Percentiles rank a stretch among this genome's conserved stretches.
Evolutionary conservation across 2,329 filamentous ascomycete species (phyloP).

Genomic region (Paraconiothyrium brasiliense): DNA sequence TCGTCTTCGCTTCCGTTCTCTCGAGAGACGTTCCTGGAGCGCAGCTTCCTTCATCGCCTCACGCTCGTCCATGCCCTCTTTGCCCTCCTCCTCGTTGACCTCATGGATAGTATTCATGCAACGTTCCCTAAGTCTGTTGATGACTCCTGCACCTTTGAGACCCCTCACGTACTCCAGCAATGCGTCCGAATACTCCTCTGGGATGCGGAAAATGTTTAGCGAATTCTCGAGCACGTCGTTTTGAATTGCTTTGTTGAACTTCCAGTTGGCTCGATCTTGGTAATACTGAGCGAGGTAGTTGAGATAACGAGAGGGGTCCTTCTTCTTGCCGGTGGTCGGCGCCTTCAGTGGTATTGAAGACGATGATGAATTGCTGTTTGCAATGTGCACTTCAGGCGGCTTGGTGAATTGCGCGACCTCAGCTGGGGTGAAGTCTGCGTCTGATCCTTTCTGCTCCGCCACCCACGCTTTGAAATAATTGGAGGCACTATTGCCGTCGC

Average conservation of each 20-base stretch:
- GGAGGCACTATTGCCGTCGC: conserved; percentile 65
- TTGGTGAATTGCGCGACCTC: conserved; percentile 39
- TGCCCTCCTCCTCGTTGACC: conserved; percentile 54
- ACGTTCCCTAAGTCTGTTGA: conserved; percentile 70
- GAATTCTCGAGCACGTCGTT: conserved; percentile 84
- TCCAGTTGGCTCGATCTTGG: conserved; percentile 77
- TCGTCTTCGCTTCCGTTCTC: conserved; percentile 42
- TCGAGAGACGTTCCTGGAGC: conserved; percentile 44
- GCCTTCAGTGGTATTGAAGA: not conserved
- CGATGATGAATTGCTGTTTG: conserved; percentile 24
- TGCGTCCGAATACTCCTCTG: conserved; percentile 72
- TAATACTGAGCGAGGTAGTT: conserved; percentile 82
- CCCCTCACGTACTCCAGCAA: conserved; percentile 82
- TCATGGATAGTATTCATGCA: conserved; percentile 69
- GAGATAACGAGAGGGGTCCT: conserved; percentile 71
- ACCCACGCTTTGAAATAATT: conserved; percentile 63
- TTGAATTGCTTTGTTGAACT: conserved; percentile 96
- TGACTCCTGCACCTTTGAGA: conserved; percentile 76
- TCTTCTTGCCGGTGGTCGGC: conserved; percentile 38
- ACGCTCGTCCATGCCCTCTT: conserved; percentile 48
- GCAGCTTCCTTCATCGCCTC: conserved; percentile 49
- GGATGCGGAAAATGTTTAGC: conserved; percentile 76
- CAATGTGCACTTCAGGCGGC: conserved; percentile 34
- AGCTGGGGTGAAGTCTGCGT: conserved; percentile 32
- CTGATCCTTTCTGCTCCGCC: conserved; percentile 41